Conservation (phyloP, 257 asterid genomes). For the Avicennia marina region DNA sequence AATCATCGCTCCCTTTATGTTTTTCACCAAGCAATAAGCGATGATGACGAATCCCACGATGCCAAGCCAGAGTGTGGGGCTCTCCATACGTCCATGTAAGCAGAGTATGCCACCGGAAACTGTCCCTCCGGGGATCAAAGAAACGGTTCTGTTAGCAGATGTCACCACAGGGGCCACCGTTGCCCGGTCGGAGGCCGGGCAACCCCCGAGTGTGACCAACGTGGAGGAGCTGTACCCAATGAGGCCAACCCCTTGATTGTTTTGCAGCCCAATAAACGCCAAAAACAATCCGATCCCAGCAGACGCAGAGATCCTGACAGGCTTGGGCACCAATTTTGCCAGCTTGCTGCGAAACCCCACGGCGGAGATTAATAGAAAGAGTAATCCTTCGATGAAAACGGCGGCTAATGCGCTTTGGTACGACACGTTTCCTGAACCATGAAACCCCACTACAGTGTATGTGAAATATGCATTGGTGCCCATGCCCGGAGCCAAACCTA, state of each 20-base stretch:
- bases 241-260: slow-evolving; percentile 76
- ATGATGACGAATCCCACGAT: slow-evolving; percentile 78
- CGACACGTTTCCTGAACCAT: slow-evolving; percentile 76
- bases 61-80: slow-evolving; percentile 85
- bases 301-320: slow-evolving; percentile 76
- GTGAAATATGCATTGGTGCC: slow-evolving; percentile 92
- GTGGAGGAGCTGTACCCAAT: slow-evolving; percentile 81
- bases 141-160: slow-evolving; percentile 49
- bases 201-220: slow-evolving; percentile 76
- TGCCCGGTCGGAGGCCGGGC: slow-evolving; percentile 55
- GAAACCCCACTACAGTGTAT: slow-evolving; percentile 89
- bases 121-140: slow-evolving; percentile 60
- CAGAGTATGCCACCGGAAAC: slow-evolving; percentile 75
- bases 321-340: slow-evolving; percentile 74
- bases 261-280: slow-evolving; percentile 83
- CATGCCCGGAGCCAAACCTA: slow-evolving; percentile 93
- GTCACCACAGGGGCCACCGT: slow-evolving; percentile 59
- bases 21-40: slow-evolving; percentile 63
- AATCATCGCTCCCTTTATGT: slow-evolving; percentile 84
- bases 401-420: slow-evolving; percentile 84
- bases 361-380: slow-evolving; percentile 67
- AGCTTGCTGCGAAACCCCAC: slow-evolving; percentile 70
- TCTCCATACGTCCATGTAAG: slow-evolving; percentile 75
- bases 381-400: slow-evolving; percentile 72
- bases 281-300: slow-evolving; percentile 92